Evolutionary conservation across 352 stramenopile species (phyloP).

Genomic region (Phytopythium delawarense): DNA sequence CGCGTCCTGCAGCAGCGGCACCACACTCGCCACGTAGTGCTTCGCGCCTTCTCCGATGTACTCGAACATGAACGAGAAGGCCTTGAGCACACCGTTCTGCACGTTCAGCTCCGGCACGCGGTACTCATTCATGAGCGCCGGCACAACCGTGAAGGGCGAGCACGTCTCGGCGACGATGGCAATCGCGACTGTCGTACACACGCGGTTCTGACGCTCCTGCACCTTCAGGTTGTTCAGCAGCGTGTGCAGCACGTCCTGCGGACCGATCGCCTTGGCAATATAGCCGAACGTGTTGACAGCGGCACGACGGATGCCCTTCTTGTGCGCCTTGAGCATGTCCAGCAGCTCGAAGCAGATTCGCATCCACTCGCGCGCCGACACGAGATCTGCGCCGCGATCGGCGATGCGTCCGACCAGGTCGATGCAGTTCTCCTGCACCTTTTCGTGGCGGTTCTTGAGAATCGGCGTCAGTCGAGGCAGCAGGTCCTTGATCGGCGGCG

Average conservation of each 20-base stretch:
- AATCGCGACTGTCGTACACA: slow-evolving; percentile 99
- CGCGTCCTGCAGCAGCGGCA: slow-evolving; percentile 97
- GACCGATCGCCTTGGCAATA: slow-evolving; percentile 98
- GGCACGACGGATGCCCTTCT: slow-evolving; percentile 97
- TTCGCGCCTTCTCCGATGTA: slow-evolving; percentile 99
- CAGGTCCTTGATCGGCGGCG: slow-evolving; percentile 97
- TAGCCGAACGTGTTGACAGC: slow-evolving; percentile 99
- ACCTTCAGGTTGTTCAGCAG: slow-evolving; percentile 99
- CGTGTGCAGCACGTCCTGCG: slow-evolving; percentile 98
- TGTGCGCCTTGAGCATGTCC: slow-evolving; percentile 99
- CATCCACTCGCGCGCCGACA: slow-evolving; percentile 99
- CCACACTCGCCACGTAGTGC: slow-evolving; percentile 99
- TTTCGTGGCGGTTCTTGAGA: slow-evolving; percentile 98
- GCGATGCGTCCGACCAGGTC: slow-evolving; percentile 98
- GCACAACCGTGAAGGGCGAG: slow-evolving; percentile 98
- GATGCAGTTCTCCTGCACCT: slow-evolving; percentile 99
- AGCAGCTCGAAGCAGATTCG: slow-evolving; percentile 99
- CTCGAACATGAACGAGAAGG: slow-evolving; percentile 99
- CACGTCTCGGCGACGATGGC: slow-evolving; percentile 99
- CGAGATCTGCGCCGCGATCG: slow-evolving; percentile 96
- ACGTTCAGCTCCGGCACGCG: slow-evolving; percentile 99
- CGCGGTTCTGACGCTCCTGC: slow-evolving; percentile 98
- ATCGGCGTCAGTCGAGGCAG: slow-evolving; percentile 98
- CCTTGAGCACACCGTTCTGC: slow-evolving; percentile 99
- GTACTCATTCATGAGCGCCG: slow-evolving; percentile 99